Percentiles rank a stretch among this genome's conserved stretches.
phyloP scores from a whole-genome alignment of 1,284 basidiomycete genomes.

The Ceratobasidium sp. region DNA sequence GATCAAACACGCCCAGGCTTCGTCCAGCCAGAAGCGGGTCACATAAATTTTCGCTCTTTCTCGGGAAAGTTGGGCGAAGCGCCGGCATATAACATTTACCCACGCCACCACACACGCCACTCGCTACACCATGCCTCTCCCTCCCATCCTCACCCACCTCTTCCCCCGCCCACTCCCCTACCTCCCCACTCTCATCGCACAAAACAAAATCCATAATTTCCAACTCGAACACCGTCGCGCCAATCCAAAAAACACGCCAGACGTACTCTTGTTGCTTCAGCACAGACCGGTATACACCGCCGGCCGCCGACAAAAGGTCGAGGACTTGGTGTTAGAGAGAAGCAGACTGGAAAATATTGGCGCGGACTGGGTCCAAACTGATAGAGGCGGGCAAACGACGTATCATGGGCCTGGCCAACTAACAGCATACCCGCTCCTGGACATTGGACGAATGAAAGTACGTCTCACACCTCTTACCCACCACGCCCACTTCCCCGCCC shows the following conservation, averaged over 20 bases:
- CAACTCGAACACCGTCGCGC: constrained; percentile 68
- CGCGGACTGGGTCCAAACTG: constrained; percentile 87
- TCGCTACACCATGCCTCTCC: constrained; percentile 60
- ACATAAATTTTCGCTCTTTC: no score
- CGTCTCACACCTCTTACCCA: constrained; percentile 48
- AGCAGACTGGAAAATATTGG: constrained; percentile 77
- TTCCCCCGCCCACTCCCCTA: constrained; percentile 82
- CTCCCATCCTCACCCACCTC: constrained; percentile 81
- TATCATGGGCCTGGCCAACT: constrained; percentile 99
- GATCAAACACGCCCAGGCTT: no score
- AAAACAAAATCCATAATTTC: constrained; percentile 74
- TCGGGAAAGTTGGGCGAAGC: no score
- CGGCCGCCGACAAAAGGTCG: constrained; percentile 81
- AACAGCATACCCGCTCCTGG: constrained; percentile 94
- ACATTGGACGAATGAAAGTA: constrained; percentile 72
- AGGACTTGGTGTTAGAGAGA: constrained; percentile 74
- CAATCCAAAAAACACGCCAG: constrained; percentile 62
- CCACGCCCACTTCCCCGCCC: neutral
- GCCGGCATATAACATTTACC: neutral
- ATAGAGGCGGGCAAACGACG: constrained; percentile 93
- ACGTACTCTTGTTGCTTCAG: constrained; percentile 79
- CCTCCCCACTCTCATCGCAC: constrained; percentile 72
- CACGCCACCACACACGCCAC: neutral
- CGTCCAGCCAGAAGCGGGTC: no score
- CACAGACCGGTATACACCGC: constrained; percentile 96